Percentiles rank a stretch among this genome's conserved stretches.
phyloP scores from a whole-genome alignment of 2,329 filamentous ascomycete species.

The Bisporella sp. region DNA sequence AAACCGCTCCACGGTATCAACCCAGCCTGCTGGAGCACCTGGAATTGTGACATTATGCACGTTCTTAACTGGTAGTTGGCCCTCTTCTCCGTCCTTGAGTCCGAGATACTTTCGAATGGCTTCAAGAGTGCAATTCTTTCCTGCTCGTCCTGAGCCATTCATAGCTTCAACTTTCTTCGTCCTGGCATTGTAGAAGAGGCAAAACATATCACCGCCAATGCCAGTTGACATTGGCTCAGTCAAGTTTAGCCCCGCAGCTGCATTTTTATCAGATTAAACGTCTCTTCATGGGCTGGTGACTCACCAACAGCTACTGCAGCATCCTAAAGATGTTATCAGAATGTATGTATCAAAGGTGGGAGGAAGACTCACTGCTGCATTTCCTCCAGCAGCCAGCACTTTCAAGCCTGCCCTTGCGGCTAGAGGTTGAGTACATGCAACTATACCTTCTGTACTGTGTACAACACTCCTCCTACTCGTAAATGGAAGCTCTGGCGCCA shows the following conservation, averaged over 20 bases:
- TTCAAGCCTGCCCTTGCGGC: conserved; percentile 83
- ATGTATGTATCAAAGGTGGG: conserved; percentile 6
- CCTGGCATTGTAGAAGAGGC: conserved; percentile 27
- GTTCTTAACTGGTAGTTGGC: conserved; percentile 65
- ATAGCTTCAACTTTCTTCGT: conserved; percentile 76
- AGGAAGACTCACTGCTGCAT: conserved; percentile 67
- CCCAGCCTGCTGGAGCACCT: conserved; percentile 89
- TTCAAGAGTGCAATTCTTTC: conserved; percentile 61
- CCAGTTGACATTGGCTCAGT: conserved; percentile 91
- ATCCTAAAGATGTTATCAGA: conserved; percentile 50
- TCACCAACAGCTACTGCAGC: conserved; percentile 88
- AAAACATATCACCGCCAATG: conserved; percentile 82
- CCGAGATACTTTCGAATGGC: conserved; percentile 63
- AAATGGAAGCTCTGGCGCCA: conserved; percentile 42
- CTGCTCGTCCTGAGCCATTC: conserved; percentile 88
- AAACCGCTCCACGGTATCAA: conserved; percentile 79
- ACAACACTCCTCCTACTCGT: conserved; percentile 83
- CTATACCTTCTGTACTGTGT: conserved; percentile 87
- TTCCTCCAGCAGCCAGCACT: conserved; percentile 80
- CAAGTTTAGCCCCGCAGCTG: conserved; percentile 84
- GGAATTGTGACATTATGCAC: conserved; percentile 82
- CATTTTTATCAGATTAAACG: conserved; percentile 1
- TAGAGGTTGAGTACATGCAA: conserved; percentile 82
- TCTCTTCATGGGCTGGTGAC: conserved; percentile 20
- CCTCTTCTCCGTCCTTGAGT: conserved; percentile 47